Evolutionary conservation across 352 stramenopile species (phyloP).

Genomic region (Phytophthora aleatoria): DNA sequence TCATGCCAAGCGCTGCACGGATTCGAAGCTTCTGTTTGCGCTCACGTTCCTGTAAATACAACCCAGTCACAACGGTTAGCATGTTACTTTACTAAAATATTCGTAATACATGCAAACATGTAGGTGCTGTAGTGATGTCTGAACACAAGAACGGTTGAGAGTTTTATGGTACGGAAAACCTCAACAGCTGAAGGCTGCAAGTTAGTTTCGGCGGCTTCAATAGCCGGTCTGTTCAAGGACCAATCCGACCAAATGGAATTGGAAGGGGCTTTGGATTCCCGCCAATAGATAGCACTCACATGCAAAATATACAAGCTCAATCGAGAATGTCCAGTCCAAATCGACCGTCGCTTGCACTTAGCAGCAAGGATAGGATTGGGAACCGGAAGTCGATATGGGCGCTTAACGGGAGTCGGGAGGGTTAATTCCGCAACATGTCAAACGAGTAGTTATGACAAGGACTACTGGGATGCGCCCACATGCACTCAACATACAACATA

Average conservation of each 20-base stretch:
- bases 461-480: slow-evolving; percentile 88
- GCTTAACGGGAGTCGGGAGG: slow-evolving; percentile 91
- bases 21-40: slow-evolving; percentile 86
- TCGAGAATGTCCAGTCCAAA: slow-evolving; percentile 68
- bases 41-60: slow-evolving; percentile 71
- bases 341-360: slow-evolving; percentile 66
- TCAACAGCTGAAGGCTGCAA: slow-evolving; percentile 93
- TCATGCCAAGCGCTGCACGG: slow-evolving; percentile 82
- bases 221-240: slow-evolving; percentile 94
- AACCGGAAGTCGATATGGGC: slow-evolving; percentile 61
- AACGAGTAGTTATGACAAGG: slow-evolving; percentile 78
- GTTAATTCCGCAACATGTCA: slow-evolving; percentile 90
- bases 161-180: slow-evolving; percentile 68
- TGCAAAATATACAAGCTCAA: slow-evolving; percentile 17
- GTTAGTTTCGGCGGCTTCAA: slow-evolving; percentile 87
- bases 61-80: slow-evolving; percentile 14
- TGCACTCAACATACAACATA: slow-evolving; percentile 26
- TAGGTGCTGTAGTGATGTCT: slow-evolving; percentile 54
- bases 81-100: neutral
- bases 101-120: slow-evolving; percentile 19
- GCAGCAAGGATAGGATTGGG: slow-evolving; percentile 65
- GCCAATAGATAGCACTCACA: slow-evolving; percentile 42
- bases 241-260: slow-evolving; percentile 80
- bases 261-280: slow-evolving; percentile 88
- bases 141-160: slow-evolving; percentile 92